These are phyloP conservation scores for Eleusine indica DNA, from an alignment of 176 grass and related monocot species.

Conservation along the genomic window DNA sequence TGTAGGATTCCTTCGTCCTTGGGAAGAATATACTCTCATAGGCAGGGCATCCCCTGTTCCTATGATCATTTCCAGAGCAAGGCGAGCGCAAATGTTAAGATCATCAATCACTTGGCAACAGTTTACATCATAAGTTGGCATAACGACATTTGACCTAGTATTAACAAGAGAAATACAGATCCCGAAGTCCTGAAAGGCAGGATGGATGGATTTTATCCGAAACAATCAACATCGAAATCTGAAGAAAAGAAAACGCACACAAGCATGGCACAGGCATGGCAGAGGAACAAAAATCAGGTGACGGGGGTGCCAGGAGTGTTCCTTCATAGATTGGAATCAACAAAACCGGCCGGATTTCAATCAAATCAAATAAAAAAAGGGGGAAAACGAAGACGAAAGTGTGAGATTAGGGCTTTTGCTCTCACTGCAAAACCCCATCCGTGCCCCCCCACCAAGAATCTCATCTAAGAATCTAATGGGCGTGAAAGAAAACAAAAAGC, in stretches of 20 bases:
- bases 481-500: too few species aligned
- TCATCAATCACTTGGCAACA: not conserved
- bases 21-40: not conserved
- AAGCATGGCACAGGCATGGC: not conserved
- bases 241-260: not conserved
- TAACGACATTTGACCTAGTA: too few species aligned
- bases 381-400: not conserved
- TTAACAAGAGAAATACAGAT: not conserved
- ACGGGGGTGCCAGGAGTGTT: not conserved
- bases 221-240: not conserved
- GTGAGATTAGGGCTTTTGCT: not conserved
- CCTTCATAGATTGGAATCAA: not conserved
- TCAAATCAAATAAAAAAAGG: too few species aligned
- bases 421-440: not conserved
- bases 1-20: not conserved
- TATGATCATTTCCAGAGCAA: not conserved
- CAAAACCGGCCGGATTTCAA: not conserved
- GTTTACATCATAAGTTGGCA: not conserved
- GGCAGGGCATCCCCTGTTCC: not conserved
- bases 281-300: not conserved
- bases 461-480: too few species aligned
- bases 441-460: too few species aligned
- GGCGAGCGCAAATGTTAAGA: too few species aligned
- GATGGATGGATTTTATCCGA: not conserved
- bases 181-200: not conserved